These are phyloP conservation scores for Eucalyptus marginata DNA, from an alignment of 345 rosid species.

Conservation along the genomic window DNA sequence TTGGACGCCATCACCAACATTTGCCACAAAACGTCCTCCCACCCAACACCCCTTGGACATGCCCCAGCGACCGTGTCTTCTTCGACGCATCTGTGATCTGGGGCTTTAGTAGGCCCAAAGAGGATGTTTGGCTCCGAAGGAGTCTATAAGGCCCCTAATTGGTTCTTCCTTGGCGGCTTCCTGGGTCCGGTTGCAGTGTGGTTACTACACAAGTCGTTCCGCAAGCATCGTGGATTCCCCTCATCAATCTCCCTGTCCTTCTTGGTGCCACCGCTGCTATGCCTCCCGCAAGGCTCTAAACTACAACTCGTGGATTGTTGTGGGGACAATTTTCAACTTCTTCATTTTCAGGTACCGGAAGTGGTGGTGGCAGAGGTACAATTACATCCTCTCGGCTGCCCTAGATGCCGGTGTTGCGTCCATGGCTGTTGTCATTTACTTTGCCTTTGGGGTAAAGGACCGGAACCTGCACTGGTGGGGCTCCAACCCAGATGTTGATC, in stretches of 20 bases:
- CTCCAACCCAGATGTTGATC: not conserved
- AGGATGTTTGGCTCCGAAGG: constrained; percentile 61
- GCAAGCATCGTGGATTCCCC: constrained; percentile 65
- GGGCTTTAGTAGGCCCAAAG: constrained; percentile 74
- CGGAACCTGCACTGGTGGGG: not conserved
- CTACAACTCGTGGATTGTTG: constrained; percentile 58
- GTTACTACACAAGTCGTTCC: constrained; percentile 61
- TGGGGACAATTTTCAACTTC: constrained; percentile 65
- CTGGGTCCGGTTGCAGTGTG: constrained; percentile 55
- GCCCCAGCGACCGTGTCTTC: constrained; percentile 40
- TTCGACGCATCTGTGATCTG: constrained; percentile 80
- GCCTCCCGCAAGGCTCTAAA: constrained; percentile 74
- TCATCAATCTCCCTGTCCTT: constrained; percentile 73
- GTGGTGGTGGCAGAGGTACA: constrained; percentile 80
- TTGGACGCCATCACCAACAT: constrained; percentile 44
- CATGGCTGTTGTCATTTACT: not conserved
- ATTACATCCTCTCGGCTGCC: not conserved
- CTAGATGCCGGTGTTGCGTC: not conserved
- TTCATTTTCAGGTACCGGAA: constrained; percentile 54
- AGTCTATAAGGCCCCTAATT: constrained; percentile 52
- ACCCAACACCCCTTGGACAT: too few species aligned
- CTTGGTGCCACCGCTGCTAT: constrained; percentile 62
- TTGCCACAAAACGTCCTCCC: too few species aligned
- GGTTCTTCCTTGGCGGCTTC: constrained; percentile 77
- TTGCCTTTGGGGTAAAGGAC: not conserved